Evolutionary conservation across 2,329 filamentous ascomycete genomes (phyloP).

Genomic region (Ramularia endophylla): DNA sequence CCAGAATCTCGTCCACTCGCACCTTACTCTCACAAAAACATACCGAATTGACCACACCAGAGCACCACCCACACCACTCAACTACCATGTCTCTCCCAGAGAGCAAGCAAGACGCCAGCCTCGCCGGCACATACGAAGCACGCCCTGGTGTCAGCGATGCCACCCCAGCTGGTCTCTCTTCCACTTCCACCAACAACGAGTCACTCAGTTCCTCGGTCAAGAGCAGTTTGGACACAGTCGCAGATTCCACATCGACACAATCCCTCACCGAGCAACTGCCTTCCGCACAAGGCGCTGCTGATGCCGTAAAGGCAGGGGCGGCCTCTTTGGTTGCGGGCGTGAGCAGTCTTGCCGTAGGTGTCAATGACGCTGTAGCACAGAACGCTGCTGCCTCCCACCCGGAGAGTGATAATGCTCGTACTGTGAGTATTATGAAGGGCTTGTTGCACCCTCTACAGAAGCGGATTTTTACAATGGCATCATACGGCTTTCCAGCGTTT

Average conservation of each 20-base stretch:
- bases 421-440: too few species aligned
- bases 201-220: constrained; percentile 6
- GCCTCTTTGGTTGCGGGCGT: constrained; percentile 8
- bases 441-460: too few species aligned
- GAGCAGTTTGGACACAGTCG: constrained; percentile 6
- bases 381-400: constrained; percentile 7
- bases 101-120: constrained; percentile 8
- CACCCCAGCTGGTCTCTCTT: constrained; percentile 5
- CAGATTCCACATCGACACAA: constrained; percentile 4
- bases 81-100: constrained; percentile 4
- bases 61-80: too few species aligned
- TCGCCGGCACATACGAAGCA: constrained; percentile 4
- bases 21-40: too few species aligned
- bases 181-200: background rate
- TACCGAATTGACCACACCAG: too few species aligned
- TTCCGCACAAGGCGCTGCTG: constrained; percentile 7
- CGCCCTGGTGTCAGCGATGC: constrained; percentile 5
- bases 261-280: constrained; percentile 8
- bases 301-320: constrained; percentile 6
- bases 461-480: too few species aligned
- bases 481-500: too few species aligned
- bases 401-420: constrained; percentile 7
- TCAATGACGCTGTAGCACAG: constrained; percentile 1
- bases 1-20: too few species aligned
- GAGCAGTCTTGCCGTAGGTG: constrained; percentile 7